A percentile compares a stretch with the other conserved stretches of the same genome.
Evolutionary conservation across 345 rosid genomes (phyloP).

Genomic region (Fremontodendron californicum): DNA sequence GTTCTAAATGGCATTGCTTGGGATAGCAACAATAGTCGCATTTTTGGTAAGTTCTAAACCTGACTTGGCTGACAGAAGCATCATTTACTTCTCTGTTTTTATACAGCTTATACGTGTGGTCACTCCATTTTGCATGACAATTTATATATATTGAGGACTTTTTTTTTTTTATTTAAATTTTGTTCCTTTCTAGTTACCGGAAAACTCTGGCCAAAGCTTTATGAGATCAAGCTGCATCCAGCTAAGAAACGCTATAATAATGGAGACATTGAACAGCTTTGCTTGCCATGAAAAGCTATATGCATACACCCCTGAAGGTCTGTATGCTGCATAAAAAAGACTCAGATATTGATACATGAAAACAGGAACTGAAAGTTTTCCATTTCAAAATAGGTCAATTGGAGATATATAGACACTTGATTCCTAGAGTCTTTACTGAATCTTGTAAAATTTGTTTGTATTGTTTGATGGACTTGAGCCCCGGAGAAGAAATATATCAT

Average conservation of each 20-base stretch:
- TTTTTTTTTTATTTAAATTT: no score
- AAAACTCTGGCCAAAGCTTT: slow-evolving; percentile 82
- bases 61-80: background rate
- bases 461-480: background rate
- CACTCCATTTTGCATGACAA: background rate
- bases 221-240: slow-evolving; percentile 62
- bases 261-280: slow-evolving; percentile 38
- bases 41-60: slow-evolving; percentile 50
- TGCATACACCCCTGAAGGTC: background rate
- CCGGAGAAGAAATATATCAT: background rate
- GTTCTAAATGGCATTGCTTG: slow-evolving; percentile 94
- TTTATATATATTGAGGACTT: background rate
- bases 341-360: background rate
- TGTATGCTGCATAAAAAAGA: background rate
- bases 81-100: background rate
- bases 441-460: background rate
- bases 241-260: slow-evolving; percentile 19
- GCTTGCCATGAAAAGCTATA: slow-evolving; percentile 30
- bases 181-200: slow-evolving; percentile 62
- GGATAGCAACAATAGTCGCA: slow-evolving; percentile 59
- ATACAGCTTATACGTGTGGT: background rate
- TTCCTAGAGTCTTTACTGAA: background rate
- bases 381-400: background rate
- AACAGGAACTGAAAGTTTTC: background rate
- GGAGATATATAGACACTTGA: background rate